These are phyloP conservation scores for Friedmanniomyces endolithicus DNA, from an alignment of 495 filamentous ascomycete genomes.

Conservation along the genomic window DNA sequence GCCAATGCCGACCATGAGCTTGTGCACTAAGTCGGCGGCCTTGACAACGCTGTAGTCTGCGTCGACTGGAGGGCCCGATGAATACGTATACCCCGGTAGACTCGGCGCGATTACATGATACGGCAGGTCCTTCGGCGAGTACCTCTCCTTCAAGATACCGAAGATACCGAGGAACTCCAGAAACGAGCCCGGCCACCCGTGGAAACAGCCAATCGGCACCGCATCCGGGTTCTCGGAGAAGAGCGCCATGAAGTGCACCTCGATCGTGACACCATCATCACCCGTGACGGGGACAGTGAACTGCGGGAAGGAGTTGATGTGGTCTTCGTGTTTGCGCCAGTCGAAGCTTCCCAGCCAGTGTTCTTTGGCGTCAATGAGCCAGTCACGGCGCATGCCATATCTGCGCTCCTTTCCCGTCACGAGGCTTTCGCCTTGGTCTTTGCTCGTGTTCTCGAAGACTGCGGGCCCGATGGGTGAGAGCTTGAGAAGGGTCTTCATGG, in stretches of 20 bases:
- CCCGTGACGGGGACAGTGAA: conserved; percentile 41
- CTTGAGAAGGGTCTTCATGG: conserved; percentile 12
- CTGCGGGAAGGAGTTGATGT: conserved; percentile 54
- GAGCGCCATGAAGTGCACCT: conserved; percentile 52
- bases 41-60: conserved; percentile 35
- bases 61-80: conserved; percentile 39
- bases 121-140: conserved; percentile 43
- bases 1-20: conserved; percentile 48
- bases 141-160: conserved; percentile 36
- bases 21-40: conserved; percentile 39
- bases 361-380: conserved; percentile 43
- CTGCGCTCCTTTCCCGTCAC: conserved; percentile 23
- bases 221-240: conserved; percentile 50
- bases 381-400: conserved; percentile 46
- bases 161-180: conserved; percentile 43
- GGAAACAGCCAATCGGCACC: conserved; percentile 47
- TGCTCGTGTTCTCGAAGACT: conserved; percentile 12
- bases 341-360: conserved; percentile 38
- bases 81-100: conserved; percentile 51
- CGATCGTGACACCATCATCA: conserved; percentile 24
- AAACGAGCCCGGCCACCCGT: conserved; percentile 54
- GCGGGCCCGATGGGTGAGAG: conserved; percentile 16
- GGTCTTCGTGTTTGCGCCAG: conserved; percentile 29
- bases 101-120: conserved; percentile 58
- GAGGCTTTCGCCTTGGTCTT: conserved; percentile 2